Evolutionary conservation across 2,329 filamentous ascomycete species (phyloP).

Genomic region (Pseudohalonectria lignicola): DNA sequence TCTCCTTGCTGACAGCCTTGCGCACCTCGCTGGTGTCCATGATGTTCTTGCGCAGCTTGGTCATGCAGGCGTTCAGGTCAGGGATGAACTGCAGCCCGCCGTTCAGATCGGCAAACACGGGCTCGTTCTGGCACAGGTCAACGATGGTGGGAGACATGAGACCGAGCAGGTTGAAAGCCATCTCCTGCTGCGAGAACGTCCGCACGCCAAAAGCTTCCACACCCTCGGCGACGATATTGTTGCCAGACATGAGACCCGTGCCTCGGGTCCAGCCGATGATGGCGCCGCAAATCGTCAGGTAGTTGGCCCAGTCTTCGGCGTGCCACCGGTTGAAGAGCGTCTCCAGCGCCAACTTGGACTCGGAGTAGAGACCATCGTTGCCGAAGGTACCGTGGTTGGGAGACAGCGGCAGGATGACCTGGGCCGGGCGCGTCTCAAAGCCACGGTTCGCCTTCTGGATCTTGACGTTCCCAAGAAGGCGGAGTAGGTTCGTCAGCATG

Average conservation of each 20-base stretch:
- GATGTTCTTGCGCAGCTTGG: constrained; percentile 82
- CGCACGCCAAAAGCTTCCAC: constrained; percentile 94
- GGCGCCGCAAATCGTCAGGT: constrained; percentile 25
- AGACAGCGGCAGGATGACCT: constrained; percentile 90
- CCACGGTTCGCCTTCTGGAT: constrained; percentile 76
- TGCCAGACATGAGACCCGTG: constrained; percentile 66
- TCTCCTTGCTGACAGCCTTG: constrained; percentile 90
- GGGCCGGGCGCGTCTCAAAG: constrained; percentile 90
- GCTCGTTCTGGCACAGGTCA: constrained; percentile 89
- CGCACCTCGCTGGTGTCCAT: constrained; percentile 92
- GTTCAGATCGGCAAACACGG: constrained; percentile 94
- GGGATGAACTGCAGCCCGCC: constrained; percentile 96
- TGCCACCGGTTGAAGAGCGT: constrained; percentile 19
- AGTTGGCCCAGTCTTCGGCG: constrained; percentile 24
- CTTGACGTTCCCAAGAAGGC: constrained; percentile 85
- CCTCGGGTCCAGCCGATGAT: constrained; percentile 33
- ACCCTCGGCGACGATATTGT: constrained; percentile 95
- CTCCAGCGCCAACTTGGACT: constrained; percentile 29
- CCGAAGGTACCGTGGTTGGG: constrained; percentile 98
- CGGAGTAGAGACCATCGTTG: constrained; percentile 81
- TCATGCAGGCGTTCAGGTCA: constrained; percentile 91
- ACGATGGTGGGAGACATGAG: constrained; percentile 92
- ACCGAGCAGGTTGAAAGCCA: constrained; percentile 97
- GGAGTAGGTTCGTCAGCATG: constrained; percentile 95
- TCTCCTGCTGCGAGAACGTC: constrained; percentile 98